Evolutionary conservation across 75 land plant genomes (phyloP).

Genomic region (Cryptomeria japonica): DNA sequence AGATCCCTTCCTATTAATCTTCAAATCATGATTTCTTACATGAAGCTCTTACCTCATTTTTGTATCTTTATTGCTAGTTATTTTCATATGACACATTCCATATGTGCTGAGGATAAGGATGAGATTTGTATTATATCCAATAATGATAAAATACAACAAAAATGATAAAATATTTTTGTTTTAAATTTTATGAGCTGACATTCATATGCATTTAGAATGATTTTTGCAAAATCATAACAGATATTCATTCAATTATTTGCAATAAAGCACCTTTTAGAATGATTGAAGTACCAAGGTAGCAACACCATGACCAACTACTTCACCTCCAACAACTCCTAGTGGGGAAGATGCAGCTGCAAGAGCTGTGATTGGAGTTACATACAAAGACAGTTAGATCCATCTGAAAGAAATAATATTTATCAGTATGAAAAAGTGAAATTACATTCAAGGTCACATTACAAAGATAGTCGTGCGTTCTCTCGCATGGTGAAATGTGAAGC

Average conservation of each 20-base stretch:
- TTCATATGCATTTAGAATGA: background rate
- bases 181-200: background rate
- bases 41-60: background rate
- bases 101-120: background rate
- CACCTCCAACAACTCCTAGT: conserved; percentile 90
- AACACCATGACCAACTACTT: conserved; percentile 91
- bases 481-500: too few species aligned
- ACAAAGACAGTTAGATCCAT: background rate
- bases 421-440: background rate
- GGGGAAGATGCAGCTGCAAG: conserved; percentile 99
- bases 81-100: background rate
- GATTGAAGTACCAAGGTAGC: conserved; percentile 76
- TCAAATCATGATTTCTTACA: background rate
- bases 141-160: conserved; percentile 5
- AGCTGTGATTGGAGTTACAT: conserved; percentile 43
- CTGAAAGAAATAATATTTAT: background rate
- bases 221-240: background rate
- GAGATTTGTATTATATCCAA: background rate
- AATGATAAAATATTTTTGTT: background rate
- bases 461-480: too few species aligned
- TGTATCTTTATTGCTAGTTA: too few species aligned
- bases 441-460: background rate
- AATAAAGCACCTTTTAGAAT: background rate
- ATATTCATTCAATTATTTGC: background rate
- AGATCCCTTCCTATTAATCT: background rate